A percentile compares a stretch with the other conserved stretches of the same genome.
Conservation (phyloP, 1,284 basidiomycete species). For the Tilletia horrida region DNA sequence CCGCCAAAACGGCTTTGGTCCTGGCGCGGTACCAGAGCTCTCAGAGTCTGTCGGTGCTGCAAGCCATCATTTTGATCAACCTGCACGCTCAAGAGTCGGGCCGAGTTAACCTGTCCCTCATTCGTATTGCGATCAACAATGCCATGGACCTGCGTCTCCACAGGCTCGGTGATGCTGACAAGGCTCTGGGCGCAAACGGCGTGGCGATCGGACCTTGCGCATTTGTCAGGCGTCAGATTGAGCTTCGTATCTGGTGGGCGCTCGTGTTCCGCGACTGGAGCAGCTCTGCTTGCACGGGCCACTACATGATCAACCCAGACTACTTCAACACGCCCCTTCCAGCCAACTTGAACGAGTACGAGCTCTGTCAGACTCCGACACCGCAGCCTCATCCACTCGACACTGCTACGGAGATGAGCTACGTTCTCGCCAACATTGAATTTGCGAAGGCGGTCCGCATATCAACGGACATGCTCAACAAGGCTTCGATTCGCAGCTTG, state of each 20-base stretch:
- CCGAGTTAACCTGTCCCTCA: conserved; percentile 28
- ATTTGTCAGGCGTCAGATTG: conserved; percentile 43
- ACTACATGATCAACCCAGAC: conserved; percentile 40
- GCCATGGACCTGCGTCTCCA: conserved; percentile 50
- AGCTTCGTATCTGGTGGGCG: conserved; percentile 50
- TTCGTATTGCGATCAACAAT: conserved; percentile 47
- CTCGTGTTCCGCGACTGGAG: conserved; percentile 47
- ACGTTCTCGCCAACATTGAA: conserved; percentile 37
- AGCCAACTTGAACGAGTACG: conserved; percentile 50
- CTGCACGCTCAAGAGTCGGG: conserved; percentile 36
- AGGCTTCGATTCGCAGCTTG: conserved; percentile 28
- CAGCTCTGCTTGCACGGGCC: conserved; percentile 26
- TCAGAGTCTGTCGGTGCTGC: conserved; percentile 41
- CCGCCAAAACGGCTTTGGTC: conserved; percentile 42
- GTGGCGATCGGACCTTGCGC: conserved; percentile 23
- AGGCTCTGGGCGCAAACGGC: conserved; percentile 28
- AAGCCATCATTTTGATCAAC: conserved; percentile 43
- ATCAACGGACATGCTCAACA: conserved; percentile 36
- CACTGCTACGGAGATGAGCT: conserved; percentile 49
- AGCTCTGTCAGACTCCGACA: conserved; percentile 36
- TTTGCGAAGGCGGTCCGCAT: conserved; percentile 38
- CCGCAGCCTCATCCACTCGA: conserved; percentile 35
- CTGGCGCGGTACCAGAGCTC: conserved; percentile 43
- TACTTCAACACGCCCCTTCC: conserved; percentile 51
- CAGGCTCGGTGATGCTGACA: conserved; percentile 43